Conservation (phyloP, 1,139 yeast genomes). For the Scheffersomyces parashehatae region DNA sequence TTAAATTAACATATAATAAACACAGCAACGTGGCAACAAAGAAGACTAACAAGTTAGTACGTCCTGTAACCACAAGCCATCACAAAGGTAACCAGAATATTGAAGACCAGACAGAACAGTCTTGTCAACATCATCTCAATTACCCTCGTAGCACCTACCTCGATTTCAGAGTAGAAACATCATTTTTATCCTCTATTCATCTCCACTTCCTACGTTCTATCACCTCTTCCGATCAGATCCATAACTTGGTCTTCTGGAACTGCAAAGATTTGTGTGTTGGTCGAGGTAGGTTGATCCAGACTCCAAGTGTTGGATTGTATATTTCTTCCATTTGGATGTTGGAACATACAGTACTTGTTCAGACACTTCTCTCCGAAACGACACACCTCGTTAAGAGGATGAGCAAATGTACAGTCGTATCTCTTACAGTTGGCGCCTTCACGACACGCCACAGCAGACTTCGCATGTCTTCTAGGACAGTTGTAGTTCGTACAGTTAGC, state of each 20-base stretch:
- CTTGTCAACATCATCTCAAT: neutral
- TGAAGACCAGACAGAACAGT: neutral
- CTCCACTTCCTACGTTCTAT: no score
- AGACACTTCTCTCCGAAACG: constrained; percentile 76
- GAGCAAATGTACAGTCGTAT: constrained; percentile 78
- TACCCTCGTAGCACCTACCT: no score
- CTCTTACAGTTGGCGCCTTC: constrained; percentile 77
- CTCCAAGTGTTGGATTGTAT: constrained; percentile 45
- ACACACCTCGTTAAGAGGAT: constrained; percentile 77
- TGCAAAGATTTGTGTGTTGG: constrained; percentile 69
- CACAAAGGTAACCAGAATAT: neutral
- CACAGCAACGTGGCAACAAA: no score
- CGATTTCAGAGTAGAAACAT: no score
- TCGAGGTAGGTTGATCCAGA: constrained; percentile 16
- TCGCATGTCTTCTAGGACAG: constrained; percentile 86
- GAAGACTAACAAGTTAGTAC: no score
- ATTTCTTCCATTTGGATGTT: constrained; percentile 76
- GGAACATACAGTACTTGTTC: constrained; percentile 66
- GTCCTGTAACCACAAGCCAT: no score
- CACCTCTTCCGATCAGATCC: constrained; percentile 42
- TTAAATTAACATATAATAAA: neutral
- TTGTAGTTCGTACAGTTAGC: constrained; percentile 69
- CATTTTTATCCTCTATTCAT: no score
- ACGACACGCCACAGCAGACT: constrained; percentile 71
- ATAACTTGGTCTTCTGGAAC: constrained; percentile 74